Percentiles rank a stretch among this genome's conserved stretches.
These are phyloP conservation scores for Thermomucor indicae-seudaticae DNA, from an alignment of 371 early-diverging fungal species.

Conservation along the genomic window DNA sequence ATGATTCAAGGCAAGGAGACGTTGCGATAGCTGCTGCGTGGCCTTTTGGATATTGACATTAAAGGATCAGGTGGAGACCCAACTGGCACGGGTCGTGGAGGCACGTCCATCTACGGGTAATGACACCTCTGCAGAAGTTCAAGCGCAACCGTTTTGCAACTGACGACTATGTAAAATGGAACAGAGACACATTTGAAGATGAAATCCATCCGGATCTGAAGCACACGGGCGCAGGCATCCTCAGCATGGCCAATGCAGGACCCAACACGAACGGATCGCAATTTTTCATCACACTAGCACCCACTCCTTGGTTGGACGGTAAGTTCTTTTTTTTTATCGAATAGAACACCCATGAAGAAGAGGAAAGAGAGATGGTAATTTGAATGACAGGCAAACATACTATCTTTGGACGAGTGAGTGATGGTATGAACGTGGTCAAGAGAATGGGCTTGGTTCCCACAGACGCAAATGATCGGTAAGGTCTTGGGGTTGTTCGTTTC, in stretches of 20 bases:
- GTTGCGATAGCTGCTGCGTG: background rate
- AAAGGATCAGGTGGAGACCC: conserved; percentile 44
- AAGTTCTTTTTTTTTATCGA: conserved; percentile 4
- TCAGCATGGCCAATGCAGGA: conserved; percentile 87
- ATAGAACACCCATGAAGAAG: background rate
- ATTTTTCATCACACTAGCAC: conserved; percentile 67
- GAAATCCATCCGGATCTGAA: conserved; percentile 69
- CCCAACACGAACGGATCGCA: conserved; percentile 84
- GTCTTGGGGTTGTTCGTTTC: background rate
- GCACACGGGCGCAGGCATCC: conserved; percentile 77
- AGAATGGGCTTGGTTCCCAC: conserved; percentile 70
- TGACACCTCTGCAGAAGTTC: background rate
- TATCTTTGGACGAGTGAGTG: conserved; percentile 67
- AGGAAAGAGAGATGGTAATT: background rate
- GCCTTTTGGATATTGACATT: background rate
- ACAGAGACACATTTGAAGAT: conserved; percentile 69
- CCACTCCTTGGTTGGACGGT: conserved; percentile 77
- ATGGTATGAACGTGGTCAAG: conserved; percentile 67
- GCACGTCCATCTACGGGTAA: conserved; percentile 70
- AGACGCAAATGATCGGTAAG: conserved; percentile 51
- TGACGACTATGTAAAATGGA: background rate
- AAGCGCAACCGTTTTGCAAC: background rate
- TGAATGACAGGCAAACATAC: conserved; percentile 54
- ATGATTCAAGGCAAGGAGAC: conserved; percentile 71
- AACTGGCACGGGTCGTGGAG: conserved; percentile 61